Conservation (phyloP, 345 rosid genomes). For the Salix purpurea region DNA sequence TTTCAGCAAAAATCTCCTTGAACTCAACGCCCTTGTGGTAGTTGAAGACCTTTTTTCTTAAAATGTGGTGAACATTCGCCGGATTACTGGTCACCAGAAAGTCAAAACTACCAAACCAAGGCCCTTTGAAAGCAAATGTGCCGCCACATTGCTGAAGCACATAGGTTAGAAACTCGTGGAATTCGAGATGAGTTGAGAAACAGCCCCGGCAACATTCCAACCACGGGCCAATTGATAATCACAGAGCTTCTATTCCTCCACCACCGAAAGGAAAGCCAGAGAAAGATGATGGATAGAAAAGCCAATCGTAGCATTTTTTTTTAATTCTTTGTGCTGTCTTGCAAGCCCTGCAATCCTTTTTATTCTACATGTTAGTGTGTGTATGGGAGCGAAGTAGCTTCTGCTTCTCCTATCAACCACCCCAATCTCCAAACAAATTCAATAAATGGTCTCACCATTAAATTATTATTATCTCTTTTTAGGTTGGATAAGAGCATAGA, state of each 20-base stretch:
- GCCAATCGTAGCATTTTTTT: not conserved
- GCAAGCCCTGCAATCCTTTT: too few species aligned
- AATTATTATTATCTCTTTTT: too few species aligned
- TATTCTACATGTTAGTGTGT: too few species aligned
- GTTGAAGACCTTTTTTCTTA: slow-evolving; percentile 10
- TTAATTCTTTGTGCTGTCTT: too few species aligned
- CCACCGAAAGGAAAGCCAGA: not conserved
- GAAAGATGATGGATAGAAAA: not conserved
- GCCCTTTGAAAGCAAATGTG: slow-evolving; percentile 17
- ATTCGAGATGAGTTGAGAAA: not conserved
- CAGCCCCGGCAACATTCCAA: slow-evolving; percentile 1
- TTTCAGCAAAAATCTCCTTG: slow-evolving; percentile 5
- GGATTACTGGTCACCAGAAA: slow-evolving; percentile 18
- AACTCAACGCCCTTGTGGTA: slow-evolving; percentile 16
- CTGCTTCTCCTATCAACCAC: too few species aligned
- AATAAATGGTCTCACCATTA: too few species aligned
- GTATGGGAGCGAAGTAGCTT: too few species aligned
- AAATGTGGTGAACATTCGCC: slow-evolving; percentile 6
- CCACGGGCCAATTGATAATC: not conserved
- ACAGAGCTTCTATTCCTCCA: not conserved
- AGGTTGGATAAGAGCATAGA: too few species aligned
- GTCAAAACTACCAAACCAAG: slow-evolving; percentile 17
- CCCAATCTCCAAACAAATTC: too few species aligned
- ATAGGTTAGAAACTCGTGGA: not conserved
- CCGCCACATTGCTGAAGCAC: not conserved